Conservation (phyloP, 2,329 filamentous ascomycete species). For the Calonectria multiphialidica region DNA sequence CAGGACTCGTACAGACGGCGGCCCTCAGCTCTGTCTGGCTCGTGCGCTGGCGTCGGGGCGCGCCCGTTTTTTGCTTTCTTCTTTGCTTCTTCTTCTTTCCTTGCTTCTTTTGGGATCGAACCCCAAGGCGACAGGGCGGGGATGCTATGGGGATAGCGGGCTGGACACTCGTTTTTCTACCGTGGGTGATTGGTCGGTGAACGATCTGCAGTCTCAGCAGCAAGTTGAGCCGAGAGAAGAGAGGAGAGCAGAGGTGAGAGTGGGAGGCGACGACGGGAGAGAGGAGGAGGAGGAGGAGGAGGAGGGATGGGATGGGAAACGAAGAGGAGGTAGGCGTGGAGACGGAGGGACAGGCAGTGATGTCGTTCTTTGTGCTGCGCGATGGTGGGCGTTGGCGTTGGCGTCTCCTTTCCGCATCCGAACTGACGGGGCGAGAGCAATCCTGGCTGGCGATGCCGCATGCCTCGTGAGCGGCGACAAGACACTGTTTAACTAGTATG, state of each 20-base stretch:
- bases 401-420: background rate
- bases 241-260: background rate
- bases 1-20: background rate
- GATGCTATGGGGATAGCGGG: slow-evolving; percentile 3
- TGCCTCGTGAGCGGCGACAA: slow-evolving; percentile 6
- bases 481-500: slow-evolving; percentile 7
- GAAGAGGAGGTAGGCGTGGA: background rate
- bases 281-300: slow-evolving; percentile 15
- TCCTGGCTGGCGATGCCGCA: slow-evolving; percentile 1
- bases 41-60: slow-evolving; percentile 1
- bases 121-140: background rate
- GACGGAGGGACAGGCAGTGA: background rate
- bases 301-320: slow-evolving; percentile 26
- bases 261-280: slow-evolving; percentile 4
- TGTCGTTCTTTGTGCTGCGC: slow-evolving; percentile 3
- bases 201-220: slow-evolving; percentile 32
- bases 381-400: background rate
- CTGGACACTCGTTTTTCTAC: background rate
- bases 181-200: slow-evolving; percentile 30
- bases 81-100: background rate
- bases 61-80: background rate
- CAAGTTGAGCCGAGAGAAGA: slow-evolving; percentile 15
- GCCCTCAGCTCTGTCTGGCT: background rate
- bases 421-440: slow-evolving; percentile 23
- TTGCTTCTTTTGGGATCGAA: slow-evolving; percentile 22